Conservation (phyloP, 2,329 filamentous ascomycete genomes). For the Aspergillus tanneri region DNA sequence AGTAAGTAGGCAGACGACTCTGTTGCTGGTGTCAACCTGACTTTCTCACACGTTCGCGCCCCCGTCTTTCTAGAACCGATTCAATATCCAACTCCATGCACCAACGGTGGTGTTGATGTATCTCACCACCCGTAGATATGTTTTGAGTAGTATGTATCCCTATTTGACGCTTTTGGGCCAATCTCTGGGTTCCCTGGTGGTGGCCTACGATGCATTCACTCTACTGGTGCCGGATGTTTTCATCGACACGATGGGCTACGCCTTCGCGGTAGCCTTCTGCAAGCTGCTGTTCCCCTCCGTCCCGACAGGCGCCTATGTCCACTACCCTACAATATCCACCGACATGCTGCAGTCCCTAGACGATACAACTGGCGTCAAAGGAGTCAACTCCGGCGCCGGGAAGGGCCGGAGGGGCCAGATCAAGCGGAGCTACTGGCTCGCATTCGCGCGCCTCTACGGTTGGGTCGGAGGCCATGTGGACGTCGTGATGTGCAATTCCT, state of each 20-base stretch:
- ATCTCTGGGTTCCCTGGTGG: slow-evolving; percentile 79
- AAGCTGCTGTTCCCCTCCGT: slow-evolving; percentile 77
- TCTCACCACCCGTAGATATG: slow-evolving; percentile 80
- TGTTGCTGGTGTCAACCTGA: neutral
- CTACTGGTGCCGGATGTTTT: slow-evolving; percentile 90
- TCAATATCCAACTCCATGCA: slow-evolving; percentile 86
- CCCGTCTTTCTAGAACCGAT: slow-evolving; percentile 62
- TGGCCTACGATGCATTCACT: slow-evolving; percentile 91
- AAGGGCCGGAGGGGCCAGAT: slow-evolving; percentile 65
- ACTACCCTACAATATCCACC: slow-evolving; percentile 97
- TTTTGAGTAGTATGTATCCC: slow-evolving; percentile 83
- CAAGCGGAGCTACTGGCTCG: slow-evolving; percentile 82
- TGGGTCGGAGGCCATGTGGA: slow-evolving; percentile 81
- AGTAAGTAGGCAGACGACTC: slow-evolving; percentile 44
- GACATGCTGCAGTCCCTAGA: slow-evolving; percentile 90
- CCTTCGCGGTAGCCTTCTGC: slow-evolving; percentile 79
- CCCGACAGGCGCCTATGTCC: slow-evolving; percentile 89
- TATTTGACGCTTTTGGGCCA: slow-evolving; percentile 93
- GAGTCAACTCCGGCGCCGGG: slow-evolving; percentile 81
- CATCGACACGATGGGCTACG: slow-evolving; percentile 97
- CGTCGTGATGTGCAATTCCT: slow-evolving; percentile 96
- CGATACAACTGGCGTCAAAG: slow-evolving; percentile 61
- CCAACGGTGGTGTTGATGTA: slow-evolving; percentile 87
- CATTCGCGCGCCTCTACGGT: slow-evolving; percentile 80
- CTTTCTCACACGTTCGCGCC: too few species aligned